A percentile compares a stretch with the other conserved stretches of the same genome.
Evolutionary conservation across 139 green algal genomes (phyloP).

Genomic region (Micromonas commoda): DNA sequence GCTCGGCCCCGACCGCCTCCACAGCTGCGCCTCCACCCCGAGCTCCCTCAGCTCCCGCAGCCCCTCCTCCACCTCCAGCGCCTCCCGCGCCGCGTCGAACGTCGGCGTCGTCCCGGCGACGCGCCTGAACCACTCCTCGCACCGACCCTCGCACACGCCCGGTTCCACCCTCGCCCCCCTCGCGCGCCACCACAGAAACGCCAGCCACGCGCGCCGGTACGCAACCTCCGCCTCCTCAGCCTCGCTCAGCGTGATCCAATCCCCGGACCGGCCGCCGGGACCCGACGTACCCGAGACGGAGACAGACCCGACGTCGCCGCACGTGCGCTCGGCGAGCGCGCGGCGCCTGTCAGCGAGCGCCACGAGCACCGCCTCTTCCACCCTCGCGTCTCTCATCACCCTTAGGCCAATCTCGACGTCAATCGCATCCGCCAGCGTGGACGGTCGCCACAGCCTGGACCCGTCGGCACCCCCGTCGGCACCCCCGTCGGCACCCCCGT

Average conservation of each 20-base stretch:
- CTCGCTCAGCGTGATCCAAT: not conserved
- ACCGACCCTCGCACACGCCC: not conserved
- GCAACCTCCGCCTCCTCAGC: not conserved
- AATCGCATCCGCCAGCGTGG: not conserved
- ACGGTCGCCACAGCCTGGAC: not conserved
- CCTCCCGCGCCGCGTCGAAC: not conserved
- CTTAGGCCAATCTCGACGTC: not conserved
- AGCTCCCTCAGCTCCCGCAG: not conserved
- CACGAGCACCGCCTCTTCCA: not conserved
- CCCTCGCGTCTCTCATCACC: not conserved
- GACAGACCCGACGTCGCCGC: not conserved
- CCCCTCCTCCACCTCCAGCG: not conserved
- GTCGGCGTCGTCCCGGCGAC: not conserved
- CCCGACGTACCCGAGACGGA: not conserved
- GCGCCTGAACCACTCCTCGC: not conserved
- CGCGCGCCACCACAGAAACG: not conserved
- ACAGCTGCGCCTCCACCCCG: not conserved
- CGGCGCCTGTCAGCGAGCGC: not conserved
- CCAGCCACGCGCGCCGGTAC: conserved; percentile 8
- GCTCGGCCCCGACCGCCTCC: not conserved
- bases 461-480: not conserved
- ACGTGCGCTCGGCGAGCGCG: not conserved
- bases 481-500: not conserved
- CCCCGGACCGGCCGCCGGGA: not conserved
- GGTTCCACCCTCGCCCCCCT: not conserved